A percentile compares a stretch with the other conserved stretches of the same genome.
Evolutionary conservation across 257 asterid species (phyloP).

Genomic region (Haberlea rhodopensis): DNA sequence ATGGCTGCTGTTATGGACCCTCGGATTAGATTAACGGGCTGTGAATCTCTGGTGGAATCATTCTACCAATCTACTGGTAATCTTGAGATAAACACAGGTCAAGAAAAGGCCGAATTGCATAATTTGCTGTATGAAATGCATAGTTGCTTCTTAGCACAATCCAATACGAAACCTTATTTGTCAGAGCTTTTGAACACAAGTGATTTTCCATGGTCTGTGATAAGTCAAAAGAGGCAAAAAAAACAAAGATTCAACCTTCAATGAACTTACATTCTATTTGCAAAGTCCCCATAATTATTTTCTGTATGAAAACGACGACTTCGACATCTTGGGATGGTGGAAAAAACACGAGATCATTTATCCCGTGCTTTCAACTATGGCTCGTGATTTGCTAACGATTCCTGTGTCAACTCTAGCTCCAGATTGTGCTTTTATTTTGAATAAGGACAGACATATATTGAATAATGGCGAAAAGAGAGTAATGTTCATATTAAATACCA

Average conservation of each 20-base stretch:
- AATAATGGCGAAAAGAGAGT: too few relatives aligned
- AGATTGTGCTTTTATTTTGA: constrained; percentile 19
- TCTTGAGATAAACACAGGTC: constrained; percentile 8
- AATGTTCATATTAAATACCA: too few relatives aligned
- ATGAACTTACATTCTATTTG: constrained; percentile 17
- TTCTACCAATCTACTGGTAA: constrained; percentile 22
- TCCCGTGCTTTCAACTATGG: constrained; percentile 24
- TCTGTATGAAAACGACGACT: constrained; percentile 11
- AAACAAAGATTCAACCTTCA: background rate
- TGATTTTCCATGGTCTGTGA: constrained; percentile 18
- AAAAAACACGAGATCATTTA: background rate
- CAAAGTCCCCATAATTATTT: background rate
- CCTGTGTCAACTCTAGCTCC: constrained; percentile 21
- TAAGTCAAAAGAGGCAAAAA: constrained; percentile 17
- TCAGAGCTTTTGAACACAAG: background rate
- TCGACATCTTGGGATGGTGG: constrained; percentile 23
- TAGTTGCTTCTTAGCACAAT: background rate
- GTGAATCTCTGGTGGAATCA: constrained; percentile 21
- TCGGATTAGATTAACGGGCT: constrained; percentile 23
- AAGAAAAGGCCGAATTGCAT: background rate
- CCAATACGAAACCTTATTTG: background rate
- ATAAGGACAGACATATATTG: constrained; percentile 10
- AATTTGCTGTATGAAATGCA: constrained; percentile 18
- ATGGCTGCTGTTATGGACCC: constrained; percentile 27
- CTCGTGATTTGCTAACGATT: constrained; percentile 17